Conservation (phyloP, 345 rosid genomes). For the Streptanthus diversifolius region DNA sequence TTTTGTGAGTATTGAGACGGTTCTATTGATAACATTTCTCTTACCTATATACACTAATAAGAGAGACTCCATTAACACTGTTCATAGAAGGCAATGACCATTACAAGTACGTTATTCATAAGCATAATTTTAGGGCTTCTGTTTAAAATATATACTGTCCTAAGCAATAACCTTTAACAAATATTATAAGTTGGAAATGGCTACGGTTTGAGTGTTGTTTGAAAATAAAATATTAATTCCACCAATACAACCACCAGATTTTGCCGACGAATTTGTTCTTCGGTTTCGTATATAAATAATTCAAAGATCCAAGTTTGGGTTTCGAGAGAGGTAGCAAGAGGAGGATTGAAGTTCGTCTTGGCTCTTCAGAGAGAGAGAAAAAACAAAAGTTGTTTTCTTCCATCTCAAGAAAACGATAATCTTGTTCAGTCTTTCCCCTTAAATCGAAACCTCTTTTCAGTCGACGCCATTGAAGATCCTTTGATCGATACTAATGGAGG, state of each 20-base stretch:
- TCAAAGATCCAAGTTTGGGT: background rate
- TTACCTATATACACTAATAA: background rate
- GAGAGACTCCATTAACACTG: background rate
- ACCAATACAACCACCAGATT: background rate
- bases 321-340: background rate
- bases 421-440: background rate
- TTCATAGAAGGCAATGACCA: background rate
- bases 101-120: background rate
- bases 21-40: background rate
- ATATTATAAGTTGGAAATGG: background rate
- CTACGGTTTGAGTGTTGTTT: background rate
- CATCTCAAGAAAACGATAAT: constrained; percentile 8
- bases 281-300: background rate
- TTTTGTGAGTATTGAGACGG: background rate
- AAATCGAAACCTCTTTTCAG: background rate
- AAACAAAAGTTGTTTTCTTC: background rate
- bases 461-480: constrained; percentile 9
- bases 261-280: background rate
- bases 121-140: background rate
- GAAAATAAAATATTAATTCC: too few species aligned
- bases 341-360: constrained; percentile 1
- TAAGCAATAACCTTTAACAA: too few species aligned
- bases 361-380: background rate
- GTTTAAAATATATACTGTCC: background rate
- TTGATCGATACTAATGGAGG: constrained; percentile 15